phyloP scores from a whole-genome alignment of 2,329 filamentous ascomycete genomes.

The Exophiala calicioides region DNA sequence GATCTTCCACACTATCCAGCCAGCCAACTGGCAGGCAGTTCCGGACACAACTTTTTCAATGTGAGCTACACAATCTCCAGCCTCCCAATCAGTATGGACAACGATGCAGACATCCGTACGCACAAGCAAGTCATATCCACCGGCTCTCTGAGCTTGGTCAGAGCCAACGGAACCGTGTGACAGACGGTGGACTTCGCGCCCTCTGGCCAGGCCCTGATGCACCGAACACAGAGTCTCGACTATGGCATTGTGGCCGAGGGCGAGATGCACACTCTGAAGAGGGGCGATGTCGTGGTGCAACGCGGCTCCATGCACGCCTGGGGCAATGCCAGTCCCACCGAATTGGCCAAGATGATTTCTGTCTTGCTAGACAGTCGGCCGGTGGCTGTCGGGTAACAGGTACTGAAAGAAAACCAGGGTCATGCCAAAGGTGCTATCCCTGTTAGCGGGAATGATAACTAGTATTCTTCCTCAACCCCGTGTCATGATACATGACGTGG shows the following conservation, averaged over 20 bases:
- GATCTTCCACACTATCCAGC: too few species aligned
- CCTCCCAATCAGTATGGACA: slow-evolving; percentile 7
- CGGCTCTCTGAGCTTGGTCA: slow-evolving; percentile 2
- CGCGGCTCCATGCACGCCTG: slow-evolving; percentile 46
- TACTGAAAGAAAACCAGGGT: slow-evolving; percentile 20
- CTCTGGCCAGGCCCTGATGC: slow-evolving; percentile 46
- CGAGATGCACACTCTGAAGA: slow-evolving; percentile 51
- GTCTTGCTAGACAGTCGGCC: slow-evolving; percentile 21
- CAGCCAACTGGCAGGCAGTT: too few species aligned
- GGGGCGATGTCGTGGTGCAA: slow-evolving; percentile 58
- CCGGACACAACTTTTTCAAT: too few species aligned
- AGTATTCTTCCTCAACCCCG: too few species aligned
- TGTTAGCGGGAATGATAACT: slow-evolving; percentile 11
- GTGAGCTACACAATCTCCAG: neutral
- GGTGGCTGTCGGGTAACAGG: slow-evolving; percentile 14
- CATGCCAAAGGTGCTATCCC: slow-evolving; percentile 4
- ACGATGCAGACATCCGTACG: slow-evolving; percentile 11
- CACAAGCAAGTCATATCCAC: slow-evolving; percentile 3
- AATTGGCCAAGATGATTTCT: slow-evolving; percentile 24
- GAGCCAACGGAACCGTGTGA: slow-evolving; percentile 12
- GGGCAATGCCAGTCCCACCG: slow-evolving; percentile 37
- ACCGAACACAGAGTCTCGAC: slow-evolving; percentile 56
- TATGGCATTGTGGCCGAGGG: slow-evolving; percentile 58
- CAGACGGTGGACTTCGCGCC: slow-evolving; percentile 49
- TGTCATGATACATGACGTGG: too few species aligned